Evolutionary conservation across 805 yeast genomes (phyloP), one percentile per base, ranked within the genome.

Genomic region (Candida dajiaensis): DNA sequence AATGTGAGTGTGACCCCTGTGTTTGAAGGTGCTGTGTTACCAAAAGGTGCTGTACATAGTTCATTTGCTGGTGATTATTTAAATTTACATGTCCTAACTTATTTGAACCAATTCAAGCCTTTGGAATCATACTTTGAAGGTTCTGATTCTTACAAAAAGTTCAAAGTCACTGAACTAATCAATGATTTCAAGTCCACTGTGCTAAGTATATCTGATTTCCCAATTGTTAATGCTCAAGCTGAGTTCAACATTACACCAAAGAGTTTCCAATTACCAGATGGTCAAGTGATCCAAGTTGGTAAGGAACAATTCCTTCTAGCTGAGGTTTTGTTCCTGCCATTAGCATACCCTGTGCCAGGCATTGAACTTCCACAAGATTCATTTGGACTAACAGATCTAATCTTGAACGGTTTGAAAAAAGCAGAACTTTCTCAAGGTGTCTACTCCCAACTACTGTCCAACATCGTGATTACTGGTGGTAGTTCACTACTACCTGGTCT

Each of bases 1-100:
- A 76, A 78, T 5, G 74, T 83, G 16, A 74, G 82, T 28, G 86
- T 88, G 10, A 84, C 94, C 0, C 95, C 95, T 10, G 76, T 88
- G 18, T 67, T 79, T 50, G 89, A 85, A 56, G 96, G 96, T 35
- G 74, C 77, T 15, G 76, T 88, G 43, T 74, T 84, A 44, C 67
- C 73, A 52, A 84, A 83, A 60, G 85, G 87, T 41, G 73, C 80
- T 6, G 69, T 76, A 50, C 84, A 79, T 62, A 77, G 87, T 15
- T 80, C 78, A 55, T 85, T 76, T 61, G 97, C 90, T 4, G 98
- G 97, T 10, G 92, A 89, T 62, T 90, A 84, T 62, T 63, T 86
- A 46, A 85, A 83, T 62, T 71, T 78, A 43, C 87, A 85, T 65
- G 69, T 81, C 2, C 64, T 76, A 52, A 70, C 77, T 43, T 77